These are phyloP conservation scores for Penicillium verhagenii DNA, from an alignment of 495 filamentous ascomycete species.

Conservation along the genomic window DNA sequence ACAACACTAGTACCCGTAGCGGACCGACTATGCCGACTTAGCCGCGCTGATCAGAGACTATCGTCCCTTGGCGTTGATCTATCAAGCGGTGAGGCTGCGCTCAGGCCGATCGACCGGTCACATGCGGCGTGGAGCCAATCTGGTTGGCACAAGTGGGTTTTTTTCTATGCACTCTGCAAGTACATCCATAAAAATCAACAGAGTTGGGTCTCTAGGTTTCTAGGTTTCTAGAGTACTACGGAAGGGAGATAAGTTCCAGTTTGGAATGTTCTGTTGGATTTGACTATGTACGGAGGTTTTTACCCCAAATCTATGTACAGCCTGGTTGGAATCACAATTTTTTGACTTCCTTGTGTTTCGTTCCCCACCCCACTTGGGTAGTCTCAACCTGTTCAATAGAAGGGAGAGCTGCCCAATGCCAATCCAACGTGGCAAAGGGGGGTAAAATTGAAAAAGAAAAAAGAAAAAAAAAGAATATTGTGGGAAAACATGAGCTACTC, in stretches of 20 bases:
- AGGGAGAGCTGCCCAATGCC: constrained; percentile 18
- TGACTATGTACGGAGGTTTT: not conserved
- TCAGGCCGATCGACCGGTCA: constrained; percentile 22
- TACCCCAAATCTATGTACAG: constrained; percentile 9
- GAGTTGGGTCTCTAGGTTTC: no score
- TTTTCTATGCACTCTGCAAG: not conserved
- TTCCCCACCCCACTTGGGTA: constrained; percentile 7
- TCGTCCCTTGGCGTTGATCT: constrained; percentile 22
- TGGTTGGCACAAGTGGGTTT: constrained; percentile 7
- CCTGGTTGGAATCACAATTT: constrained; percentile 15
- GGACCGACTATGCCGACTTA: constrained; percentile 25
- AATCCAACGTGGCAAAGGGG: constrained; percentile 1
- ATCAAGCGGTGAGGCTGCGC: constrained; percentile 26
- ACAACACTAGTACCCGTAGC: constrained; percentile 2
- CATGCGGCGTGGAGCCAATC: constrained; percentile 13
- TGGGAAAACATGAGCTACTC: not conserved
- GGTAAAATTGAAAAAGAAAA: not conserved
- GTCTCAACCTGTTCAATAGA: constrained; percentile 19
- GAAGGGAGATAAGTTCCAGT: not conserved
- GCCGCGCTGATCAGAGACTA: constrained; percentile 26
- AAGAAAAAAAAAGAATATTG: constrained; percentile 7
- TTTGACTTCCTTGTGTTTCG: not conserved
- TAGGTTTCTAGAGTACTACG: not conserved
- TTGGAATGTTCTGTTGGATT: not conserved
- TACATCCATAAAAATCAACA: no score